phyloP scores from a whole-genome alignment of 2,329 filamentous ascomycete genomes.

The Pseudomassariella vexata region DNA sequence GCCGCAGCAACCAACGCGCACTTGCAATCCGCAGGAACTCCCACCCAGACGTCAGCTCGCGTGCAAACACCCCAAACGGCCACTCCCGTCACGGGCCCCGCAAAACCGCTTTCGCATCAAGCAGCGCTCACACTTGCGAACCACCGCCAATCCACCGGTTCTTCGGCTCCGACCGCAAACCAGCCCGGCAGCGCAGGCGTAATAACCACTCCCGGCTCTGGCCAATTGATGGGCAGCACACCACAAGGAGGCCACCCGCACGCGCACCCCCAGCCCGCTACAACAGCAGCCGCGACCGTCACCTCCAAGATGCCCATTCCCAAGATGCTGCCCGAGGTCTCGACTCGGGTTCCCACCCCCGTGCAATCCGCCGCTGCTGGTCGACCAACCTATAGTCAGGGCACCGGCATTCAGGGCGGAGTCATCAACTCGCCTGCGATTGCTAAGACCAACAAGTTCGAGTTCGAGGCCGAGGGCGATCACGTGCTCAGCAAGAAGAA shows the following conservation, averaged over 20 bases:
- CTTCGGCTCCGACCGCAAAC: conserved; percentile 7
- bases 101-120: conserved; percentile 20
- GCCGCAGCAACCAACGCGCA: conserved; percentile 28
- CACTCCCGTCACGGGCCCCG: conserved; percentile 9
- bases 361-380: conserved; percentile 62
- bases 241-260: conserved; percentile 38
- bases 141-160: conserved; percentile 3
- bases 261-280: conserved; percentile 39
- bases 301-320: conserved; percentile 73
- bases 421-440: conserved; percentile 86
- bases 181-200: conserved; percentile 21
- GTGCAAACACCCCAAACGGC: conserved; percentile 42
- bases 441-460: conserved; percentile 73
- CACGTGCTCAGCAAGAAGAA: conserved; percentile 97
- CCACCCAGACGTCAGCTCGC: conserved; percentile 41
- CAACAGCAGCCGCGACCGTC: conserved; percentile 32
- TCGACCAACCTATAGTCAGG: conserved; percentile 80
- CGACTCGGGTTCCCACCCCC: conserved; percentile 64
- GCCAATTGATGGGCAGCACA: conserved; percentile 13
- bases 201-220: conserved; percentile 18
- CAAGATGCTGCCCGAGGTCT: conserved; percentile 65
- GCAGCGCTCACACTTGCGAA: conserved; percentile 25
- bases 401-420: conserved; percentile 69
- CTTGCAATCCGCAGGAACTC: conserved; percentile 37
- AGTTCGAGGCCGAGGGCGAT: conserved; percentile 86